Conservation (phyloP, 805 yeast genomes). For the Hanseniaspora valbyensis region DNA sequence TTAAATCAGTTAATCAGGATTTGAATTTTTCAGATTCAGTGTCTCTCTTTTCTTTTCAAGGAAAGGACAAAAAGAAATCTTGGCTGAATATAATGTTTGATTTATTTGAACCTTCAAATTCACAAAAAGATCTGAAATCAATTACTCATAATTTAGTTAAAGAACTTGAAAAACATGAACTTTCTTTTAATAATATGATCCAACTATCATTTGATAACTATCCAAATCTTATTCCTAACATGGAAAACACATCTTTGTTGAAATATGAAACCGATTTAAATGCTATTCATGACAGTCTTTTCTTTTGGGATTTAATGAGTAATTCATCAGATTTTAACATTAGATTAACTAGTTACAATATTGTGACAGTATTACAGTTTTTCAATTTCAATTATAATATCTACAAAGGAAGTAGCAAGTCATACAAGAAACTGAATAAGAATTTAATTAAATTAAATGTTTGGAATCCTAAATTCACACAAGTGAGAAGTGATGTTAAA, state of each 20-base stretch:
- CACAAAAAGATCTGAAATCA: not conserved
- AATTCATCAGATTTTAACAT: not conserved
- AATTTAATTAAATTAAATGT: slow-evolving; percentile 6
- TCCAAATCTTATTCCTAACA: not conserved
- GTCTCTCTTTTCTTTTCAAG: too few relatives aligned
- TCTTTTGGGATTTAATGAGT: slow-evolving; percentile 2
- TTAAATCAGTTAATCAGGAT: not conserved
- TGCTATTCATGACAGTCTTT: not conserved
- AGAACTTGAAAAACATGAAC: not conserved
- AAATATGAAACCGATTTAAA: not conserved
- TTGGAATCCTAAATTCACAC: slow-evolving; percentile 2
- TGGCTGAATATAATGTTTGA: slow-evolving; percentile 12
- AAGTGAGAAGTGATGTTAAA: not conserved
- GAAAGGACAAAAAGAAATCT: slow-evolving; percentile 21
- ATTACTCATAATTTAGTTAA: not conserved
- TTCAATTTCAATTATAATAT: slow-evolving; percentile 1
- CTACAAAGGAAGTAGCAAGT: not conserved
- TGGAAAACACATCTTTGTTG: not conserved
- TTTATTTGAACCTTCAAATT: slow-evolving; percentile 7
- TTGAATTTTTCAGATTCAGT: too few relatives aligned
- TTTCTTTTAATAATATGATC: slow-evolving; percentile 1
- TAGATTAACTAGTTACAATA: not conserved
- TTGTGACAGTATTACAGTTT: slow-evolving; percentile 7
- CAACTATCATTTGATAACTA: slow-evolving; percentile 10
- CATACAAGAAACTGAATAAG: not conserved